Evolutionary conservation across 2,329 filamentous ascomycete genomes (phyloP), one percentile per base, ranked within the genome.

Genomic region (Arthroderma sp.): DNA sequence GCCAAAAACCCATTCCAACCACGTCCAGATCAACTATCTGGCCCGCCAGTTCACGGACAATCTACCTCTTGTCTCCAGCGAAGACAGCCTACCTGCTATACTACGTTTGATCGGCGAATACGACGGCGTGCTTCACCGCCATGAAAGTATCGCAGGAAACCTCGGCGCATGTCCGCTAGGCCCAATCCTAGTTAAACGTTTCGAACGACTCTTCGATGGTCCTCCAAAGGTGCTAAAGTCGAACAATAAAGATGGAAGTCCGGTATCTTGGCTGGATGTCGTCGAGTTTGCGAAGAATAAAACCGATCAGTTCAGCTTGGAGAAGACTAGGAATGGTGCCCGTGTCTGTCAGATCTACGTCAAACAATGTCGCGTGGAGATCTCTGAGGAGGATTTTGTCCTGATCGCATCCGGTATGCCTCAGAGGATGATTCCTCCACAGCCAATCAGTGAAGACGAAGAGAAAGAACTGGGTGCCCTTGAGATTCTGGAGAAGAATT

Each of bases 111-210:
- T 94, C 47, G 74, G 75, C 57, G 81, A 87, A 54, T 94, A 94
- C 63, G 85, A 88, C 74, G 85, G 80, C 51, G 84, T 91, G 10
- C 70, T 94, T 43, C 83, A 85, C 55, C 78, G 85, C 45, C 84
- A 89, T 61, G 86, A 94, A 65, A 89, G 83, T 61, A 77, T 94
- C 55, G 87, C 86, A 39, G 81, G 83, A 47, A 89, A 86, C 56
- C 72, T 94, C 28, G 86, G 86, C 54, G 86, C 85, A 45, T 83
- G 85, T 53, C 80, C 88, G 11, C 77, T 87, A 1, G 85, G 83
- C 0, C 85, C 85, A 27, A 85, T 88, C 42, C 67, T 94, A 50
- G 77, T 94, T 55, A 87, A 87, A 63, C 81, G 85, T 36, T 86
- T 94, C 60, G 86, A 94, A 61, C 77, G 83, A 43, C 73, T 89